Evolutionary conservation across 768 basidiomycete species (phyloP).

Genomic region (Amanita muscaria): DNA sequence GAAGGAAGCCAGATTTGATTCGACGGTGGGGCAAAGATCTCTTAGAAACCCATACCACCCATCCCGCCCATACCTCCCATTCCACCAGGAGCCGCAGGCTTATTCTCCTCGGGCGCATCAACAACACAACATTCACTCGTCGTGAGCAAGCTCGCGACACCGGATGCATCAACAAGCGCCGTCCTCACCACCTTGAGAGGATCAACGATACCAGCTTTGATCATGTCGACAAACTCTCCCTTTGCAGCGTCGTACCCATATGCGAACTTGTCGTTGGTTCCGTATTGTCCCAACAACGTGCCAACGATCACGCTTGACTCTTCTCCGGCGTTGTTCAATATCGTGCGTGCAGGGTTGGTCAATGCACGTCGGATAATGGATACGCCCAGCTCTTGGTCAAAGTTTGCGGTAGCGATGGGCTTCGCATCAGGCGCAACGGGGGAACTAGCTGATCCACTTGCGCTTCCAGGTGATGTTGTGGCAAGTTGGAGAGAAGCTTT

Average conservation of each 20-base stretch:
- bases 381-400: constrained; percentile 95
- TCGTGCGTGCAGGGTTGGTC: constrained; percentile 75
- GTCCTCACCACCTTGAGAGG: constrained; percentile 94
- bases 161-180: constrained; percentile 83
- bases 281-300: constrained; percentile 64
- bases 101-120: constrained; percentile 77
- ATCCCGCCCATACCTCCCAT: constrained; percentile 29
- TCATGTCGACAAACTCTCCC: constrained; percentile 94
- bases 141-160: constrained; percentile 89
- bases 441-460: constrained; percentile 37
- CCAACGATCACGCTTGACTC: constrained; percentile 92
- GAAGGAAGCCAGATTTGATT: too few relatives aligned
- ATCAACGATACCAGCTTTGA: constrained; percentile 89
- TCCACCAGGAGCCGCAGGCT: constrained; percentile 36
- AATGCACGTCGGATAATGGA: constrained; percentile 86
- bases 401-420: constrained; percentile 77
- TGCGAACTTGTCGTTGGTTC: constrained; percentile 64
- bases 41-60: too few relatives aligned
- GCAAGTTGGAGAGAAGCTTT: constrained; percentile 72
- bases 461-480: constrained; percentile 39
- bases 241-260: constrained; percentile 89
- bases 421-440: constrained; percentile 49
- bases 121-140: constrained; percentile 92
- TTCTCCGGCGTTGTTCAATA: constrained; percentile 90
- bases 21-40: too few relatives aligned